Base-by-base conservation (phyloP, 306 rosid species). In the barrel medic (Medicago truncatula) region DNA sequence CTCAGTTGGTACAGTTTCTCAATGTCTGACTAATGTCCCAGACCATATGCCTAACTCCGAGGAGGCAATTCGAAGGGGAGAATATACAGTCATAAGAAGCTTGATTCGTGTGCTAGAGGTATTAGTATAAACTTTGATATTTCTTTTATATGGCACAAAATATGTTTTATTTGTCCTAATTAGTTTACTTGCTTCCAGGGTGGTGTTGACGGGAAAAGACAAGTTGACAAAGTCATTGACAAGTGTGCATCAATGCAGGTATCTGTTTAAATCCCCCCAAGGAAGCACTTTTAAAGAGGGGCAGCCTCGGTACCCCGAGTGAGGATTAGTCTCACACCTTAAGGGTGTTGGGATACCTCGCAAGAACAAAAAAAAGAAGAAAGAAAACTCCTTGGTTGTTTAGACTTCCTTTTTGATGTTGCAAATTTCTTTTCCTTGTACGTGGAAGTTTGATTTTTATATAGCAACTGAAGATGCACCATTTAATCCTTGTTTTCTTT, bases 231-330 rank as follows among this genome's bases (percentile, higher is more conserved):
- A 87, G 94, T 92, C 76, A 92, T 92, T 75, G 98, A 92, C 86
- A 92, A 82, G 81, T 92, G 98, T 77, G 86, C 98, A 65, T 86
- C 96, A 52, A 92, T 92, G 98, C 98, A 92, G 98, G 98, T 92
- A 62, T 66, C 80, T 71, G 65, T 76, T 44, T 41, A 2, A 8
- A 44, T 34, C 43, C 21, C 39, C 52, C 38, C 46, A 20, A 56
- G 67, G 54, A 72, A 72, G 40, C 21, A 72, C 54, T 72, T 72
- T 10, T 56, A 39, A 39, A 53, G 15, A 75, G 78, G 61, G 61
- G 1, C 36, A 21, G 36, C 36, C n/a, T 75, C n/a, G 5, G 23
- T 62, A 47, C 28, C 40, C 52, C 21, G 46, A 61, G 49, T 0
- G 70, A 74, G 70, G 78, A 47, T 36, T 74, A 74, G 61, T 74